Evolutionary conservation across 1,139 yeast genomes (phyloP), one percentile per base, ranked within the genome.

Genomic region (Meyerozyma carpophila): DNA sequence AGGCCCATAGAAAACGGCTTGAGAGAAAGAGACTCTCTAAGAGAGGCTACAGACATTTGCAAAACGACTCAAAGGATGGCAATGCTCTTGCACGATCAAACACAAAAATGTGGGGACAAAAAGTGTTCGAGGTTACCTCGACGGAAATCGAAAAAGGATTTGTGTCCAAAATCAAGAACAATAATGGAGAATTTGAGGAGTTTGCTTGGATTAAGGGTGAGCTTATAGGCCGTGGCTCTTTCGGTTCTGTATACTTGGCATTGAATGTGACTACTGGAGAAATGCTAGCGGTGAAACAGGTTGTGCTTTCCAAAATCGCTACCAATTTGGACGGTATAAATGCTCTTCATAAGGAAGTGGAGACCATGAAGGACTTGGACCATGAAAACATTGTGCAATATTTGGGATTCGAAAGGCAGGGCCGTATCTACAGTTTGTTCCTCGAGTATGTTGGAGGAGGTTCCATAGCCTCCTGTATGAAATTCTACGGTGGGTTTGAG

Each of bases 161-260:
- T 51, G 78, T 82, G 10, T 78, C 83, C 49, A 79, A 79, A 43
- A 61, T 84, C 42, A 68, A 86, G 16, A 84, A 77, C 53, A 79
- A 77, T 45, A 62, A 66, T 43, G 94, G 93, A 9, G 78, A 80
- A 40, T 79, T 79, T 55, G 85, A 84, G 55, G 95, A 89, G 62
- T 90, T 91, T 70, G 94, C 93, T 0, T 94, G 99, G 99, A 87
- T 94, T 43, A 90, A 90, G 60, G 99, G 99, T 72, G 98, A 91
- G 57, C 73, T 93, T 50, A 89, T 94, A 47, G 99, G 99, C 1
- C 81, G 91, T 47, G 99, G 99, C 0, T 91, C 97, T 0, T 94
- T 91, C 71, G 99, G 98, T n/a, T 84, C 88, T 38, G 98, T 94
- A 1, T 93, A 79, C 57, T 73, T 94, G 47, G 98, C 96, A 1